Percentiles rank a stretch among this genome's conserved stretches.
phyloP scores from a whole-genome alignment of 2,329 filamentous ascomycete species.

The Hymenoscyphus fructigenus region DNA sequence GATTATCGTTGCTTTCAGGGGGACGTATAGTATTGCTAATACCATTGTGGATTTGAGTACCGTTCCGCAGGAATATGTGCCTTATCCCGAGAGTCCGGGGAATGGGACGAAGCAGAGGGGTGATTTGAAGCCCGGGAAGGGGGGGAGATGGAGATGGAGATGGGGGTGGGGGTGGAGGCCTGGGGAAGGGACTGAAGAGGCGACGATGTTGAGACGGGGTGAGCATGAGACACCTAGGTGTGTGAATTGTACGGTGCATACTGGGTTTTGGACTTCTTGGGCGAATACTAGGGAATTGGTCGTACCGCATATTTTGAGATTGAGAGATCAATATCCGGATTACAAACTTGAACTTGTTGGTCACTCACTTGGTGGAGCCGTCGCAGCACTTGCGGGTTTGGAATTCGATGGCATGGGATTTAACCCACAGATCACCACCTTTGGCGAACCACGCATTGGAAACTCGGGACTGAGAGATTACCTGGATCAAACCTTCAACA shows the following conservation, averaged over 20 bases:
- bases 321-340: constrained; percentile 61
- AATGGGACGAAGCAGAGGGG: constrained; percentile 35
- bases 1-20: constrained; percentile 86
- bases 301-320: constrained; percentile 61
- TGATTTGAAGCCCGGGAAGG: constrained; percentile 21
- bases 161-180: constrained; percentile 18
- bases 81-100: constrained; percentile 62
- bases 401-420: constrained; percentile 76
- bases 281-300: constrained; percentile 68
- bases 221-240: constrained; percentile 49
- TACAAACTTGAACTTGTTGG: constrained; percentile 80
- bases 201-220: neutral
- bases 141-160: constrained; percentile 6
- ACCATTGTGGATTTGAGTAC: constrained; percentile 89
- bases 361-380: constrained; percentile 85
- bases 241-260: constrained; percentile 86
- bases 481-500: constrained; percentile 51
- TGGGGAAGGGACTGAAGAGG: constrained; percentile 5
- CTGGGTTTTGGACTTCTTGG: constrained; percentile 88
- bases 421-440: constrained; percentile 79
- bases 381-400: constrained; percentile 81
- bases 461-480: constrained; percentile 56
- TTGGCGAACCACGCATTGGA: constrained; percentile 77
- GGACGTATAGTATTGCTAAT: constrained; percentile 91
- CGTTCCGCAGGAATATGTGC: constrained; percentile 84